Evolutionary conservation across 495 filamentous ascomycete genomes (phyloP).

Genomic region (Aspergillus sclerotioniger): DNA sequence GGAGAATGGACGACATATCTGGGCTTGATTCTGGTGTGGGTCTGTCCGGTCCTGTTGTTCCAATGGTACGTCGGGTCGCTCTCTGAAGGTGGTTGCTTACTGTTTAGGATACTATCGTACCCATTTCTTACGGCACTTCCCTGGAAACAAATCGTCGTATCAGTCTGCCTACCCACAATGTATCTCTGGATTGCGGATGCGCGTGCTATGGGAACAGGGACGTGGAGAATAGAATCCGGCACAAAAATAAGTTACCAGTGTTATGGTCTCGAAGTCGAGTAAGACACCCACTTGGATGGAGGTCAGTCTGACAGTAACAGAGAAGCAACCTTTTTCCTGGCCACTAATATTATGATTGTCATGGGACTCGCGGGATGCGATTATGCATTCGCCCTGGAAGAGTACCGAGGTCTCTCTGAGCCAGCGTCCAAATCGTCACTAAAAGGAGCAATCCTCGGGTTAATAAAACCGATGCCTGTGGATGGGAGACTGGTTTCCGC

Average conservation of each 20-base stretch:
- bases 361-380: conserved; percentile 65
- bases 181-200: conserved; percentile 69
- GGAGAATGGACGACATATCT: conserved; percentile 55
- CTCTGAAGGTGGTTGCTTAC: background rate
- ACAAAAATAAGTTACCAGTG: conserved; percentile 59
- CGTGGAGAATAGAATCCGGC: conserved; percentile 61
- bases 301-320: background rate
- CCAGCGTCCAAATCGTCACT: background rate
- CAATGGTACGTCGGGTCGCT: conserved; percentile 52
- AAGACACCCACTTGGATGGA: conserved; percentile 19
- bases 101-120: background rate
- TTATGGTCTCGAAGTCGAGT: conserved; percentile 64
- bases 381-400: conserved; percentile 55
- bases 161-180: conserved; percentile 59
- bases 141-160: conserved; percentile 44
- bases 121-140: conserved; percentile 55
- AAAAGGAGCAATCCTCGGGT: background rate
- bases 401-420: conserved; percentile 15
- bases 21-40: conserved; percentile 67
- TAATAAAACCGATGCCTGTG: conserved; percentile 16
- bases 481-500: conserved; percentile 35
- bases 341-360: conserved; percentile 62
- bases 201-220: conserved; percentile 56
- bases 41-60: conserved; percentile 56
- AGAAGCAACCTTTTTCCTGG: conserved; percentile 61